A percentile compares a stretch with the other conserved stretches of the same genome.
phyloP scores from a whole-genome alignment of 208 protist species.

The Wallacemonas sp. region DNA sequence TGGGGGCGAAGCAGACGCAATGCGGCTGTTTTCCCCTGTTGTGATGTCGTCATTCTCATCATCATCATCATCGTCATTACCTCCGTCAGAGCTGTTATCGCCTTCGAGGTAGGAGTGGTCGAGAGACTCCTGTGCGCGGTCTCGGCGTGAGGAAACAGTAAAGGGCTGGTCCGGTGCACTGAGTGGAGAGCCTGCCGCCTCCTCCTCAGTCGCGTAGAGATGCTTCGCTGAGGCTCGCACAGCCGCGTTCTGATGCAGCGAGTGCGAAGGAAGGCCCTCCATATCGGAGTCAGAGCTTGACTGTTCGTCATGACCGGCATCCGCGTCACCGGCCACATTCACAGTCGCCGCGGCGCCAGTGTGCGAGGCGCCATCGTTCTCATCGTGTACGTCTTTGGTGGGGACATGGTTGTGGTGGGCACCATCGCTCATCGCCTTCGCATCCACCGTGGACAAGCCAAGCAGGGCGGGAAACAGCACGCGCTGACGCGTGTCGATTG shows the following conservation, averaged over 20 bases:
- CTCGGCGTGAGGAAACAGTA: no score
- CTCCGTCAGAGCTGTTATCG: background rate
- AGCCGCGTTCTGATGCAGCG: background rate
- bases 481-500: constrained; percentile 20
- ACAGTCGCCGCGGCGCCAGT: no score
- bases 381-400: background rate
- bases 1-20: no score
- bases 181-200: background rate
- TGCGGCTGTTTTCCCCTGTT: no score
- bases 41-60: background rate
- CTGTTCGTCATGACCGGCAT: no score
- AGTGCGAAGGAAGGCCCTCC: no score
- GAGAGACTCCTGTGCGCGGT: background rate
- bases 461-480: constrained; percentile 9
- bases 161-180: background rate
- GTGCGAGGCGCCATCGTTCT: background rate
- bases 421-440: constrained; percentile 5
- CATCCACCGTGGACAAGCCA: constrained; percentile 11
- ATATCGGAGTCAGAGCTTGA: no score
- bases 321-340: background rate
- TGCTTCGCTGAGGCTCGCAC: constrained; percentile 1
- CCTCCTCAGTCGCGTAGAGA: background rate
- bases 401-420: background rate
- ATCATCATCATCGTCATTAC: background rate
- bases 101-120: background rate